A percentile compares a stretch with the other conserved stretches of the same genome.
These are phyloP conservation scores for Trichoderma simmonsii DNA, from an alignment of 2,329 filamentous ascomycete genomes.

Conservation along the genomic window DNA sequence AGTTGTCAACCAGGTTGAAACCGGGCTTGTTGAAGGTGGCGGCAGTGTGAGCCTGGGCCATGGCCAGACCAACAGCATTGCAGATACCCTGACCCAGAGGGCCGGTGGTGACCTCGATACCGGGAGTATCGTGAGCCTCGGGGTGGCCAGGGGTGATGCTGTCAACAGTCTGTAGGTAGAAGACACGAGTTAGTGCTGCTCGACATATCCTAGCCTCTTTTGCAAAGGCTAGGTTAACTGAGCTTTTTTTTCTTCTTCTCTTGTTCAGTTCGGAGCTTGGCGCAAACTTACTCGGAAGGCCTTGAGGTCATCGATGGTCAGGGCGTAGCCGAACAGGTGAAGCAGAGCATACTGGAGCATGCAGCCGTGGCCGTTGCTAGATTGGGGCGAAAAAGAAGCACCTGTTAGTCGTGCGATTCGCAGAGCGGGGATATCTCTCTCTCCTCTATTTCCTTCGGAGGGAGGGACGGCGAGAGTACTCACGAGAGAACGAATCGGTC, in stretches of 20 bases:
- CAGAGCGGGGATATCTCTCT: background rate
- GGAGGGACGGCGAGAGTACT: constrained; percentile 44
- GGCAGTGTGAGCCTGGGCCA: constrained; percentile 88
- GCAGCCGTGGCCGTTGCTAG: constrained; percentile 95
- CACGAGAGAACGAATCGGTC: constrained; percentile 99
- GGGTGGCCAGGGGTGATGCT: constrained; percentile 93
- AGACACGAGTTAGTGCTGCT: constrained; percentile 16
- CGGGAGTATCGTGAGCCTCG: constrained; percentile 93
- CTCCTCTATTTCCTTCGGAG: background rate
- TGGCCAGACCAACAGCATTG: constrained; percentile 96
- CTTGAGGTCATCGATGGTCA: constrained; percentile 91
- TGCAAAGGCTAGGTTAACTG: background rate
- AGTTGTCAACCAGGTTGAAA: constrained; percentile 88
- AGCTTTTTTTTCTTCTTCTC: background rate
- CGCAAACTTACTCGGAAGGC: constrained; percentile 76
- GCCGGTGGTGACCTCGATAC: constrained; percentile 96
- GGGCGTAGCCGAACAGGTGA: constrained; percentile 87
- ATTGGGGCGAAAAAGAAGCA: background rate
- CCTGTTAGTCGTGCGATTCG: background rate
- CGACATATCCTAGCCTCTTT: background rate
- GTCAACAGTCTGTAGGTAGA: constrained; percentile 45
- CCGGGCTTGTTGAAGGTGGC: constrained; percentile 96
- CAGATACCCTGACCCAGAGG: constrained; percentile 96
- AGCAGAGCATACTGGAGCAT: constrained; percentile 99
- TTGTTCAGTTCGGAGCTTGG: background rate